Percentiles rank a stretch among this genome's conserved stretches.
phyloP scores from a whole-genome alignment of 306 rosid species.

The Herpetospermum pedunculosum region DNA sequence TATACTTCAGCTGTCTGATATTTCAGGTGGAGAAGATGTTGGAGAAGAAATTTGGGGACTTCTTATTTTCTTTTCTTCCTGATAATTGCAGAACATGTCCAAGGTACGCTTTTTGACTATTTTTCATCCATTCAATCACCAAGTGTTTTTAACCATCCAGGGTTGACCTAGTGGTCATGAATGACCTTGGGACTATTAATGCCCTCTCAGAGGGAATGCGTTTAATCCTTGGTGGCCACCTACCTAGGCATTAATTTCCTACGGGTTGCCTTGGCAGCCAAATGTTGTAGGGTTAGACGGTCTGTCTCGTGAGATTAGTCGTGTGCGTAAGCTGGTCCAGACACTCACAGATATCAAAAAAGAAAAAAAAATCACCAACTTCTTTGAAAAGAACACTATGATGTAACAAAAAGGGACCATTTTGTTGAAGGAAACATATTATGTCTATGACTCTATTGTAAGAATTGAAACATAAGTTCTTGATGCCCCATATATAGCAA shows the following conservation, averaged over 20 bases:
- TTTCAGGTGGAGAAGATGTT: constrained; percentile 94
- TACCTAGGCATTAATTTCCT: no score
- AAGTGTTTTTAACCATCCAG: no score
- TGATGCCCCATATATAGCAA: not conserved
- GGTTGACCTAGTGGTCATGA: no score
- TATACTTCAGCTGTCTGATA: not conserved
- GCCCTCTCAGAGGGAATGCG: no score
- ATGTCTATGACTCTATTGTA: not conserved
- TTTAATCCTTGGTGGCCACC: no score
- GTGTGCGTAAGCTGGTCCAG: no score
- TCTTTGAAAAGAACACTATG: not conserved
- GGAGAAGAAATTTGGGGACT: constrained; percentile 70
- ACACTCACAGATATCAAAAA: no score
- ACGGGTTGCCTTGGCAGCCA: no score
- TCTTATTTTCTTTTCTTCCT: constrained; percentile 59
- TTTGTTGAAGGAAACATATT: not conserved
- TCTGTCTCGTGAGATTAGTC: no score
- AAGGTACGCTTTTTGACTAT: constrained; percentile 34
- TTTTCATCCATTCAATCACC: not conserved
- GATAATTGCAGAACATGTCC: constrained; percentile 67
- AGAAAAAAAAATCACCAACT: no score
- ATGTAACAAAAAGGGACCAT: not conserved
- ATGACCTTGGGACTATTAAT: no score
- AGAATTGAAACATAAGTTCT: not conserved
- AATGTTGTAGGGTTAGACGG: no score